phyloP scores from a whole-genome alignment of 768 basidiomycete species.

The Tephrocybe sp. region DNA sequence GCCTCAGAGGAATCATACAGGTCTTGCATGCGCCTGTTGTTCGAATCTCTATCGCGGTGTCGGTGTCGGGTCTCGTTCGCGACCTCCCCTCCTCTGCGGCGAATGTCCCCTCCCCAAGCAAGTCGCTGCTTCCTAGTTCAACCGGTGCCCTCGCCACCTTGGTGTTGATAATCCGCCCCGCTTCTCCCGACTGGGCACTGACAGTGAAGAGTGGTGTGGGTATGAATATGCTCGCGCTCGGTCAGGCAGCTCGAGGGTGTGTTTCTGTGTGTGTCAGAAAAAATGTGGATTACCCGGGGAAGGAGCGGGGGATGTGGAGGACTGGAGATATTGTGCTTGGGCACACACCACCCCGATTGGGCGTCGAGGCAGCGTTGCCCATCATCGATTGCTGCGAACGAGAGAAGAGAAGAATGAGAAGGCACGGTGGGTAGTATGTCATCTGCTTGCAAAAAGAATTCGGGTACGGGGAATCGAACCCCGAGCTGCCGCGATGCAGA shows the following conservation, averaged over 20 bases:
- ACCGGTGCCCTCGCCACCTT: conserved; percentile 23
- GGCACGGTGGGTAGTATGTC: too few species aligned
- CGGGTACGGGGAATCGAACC: conserved; percentile 57
- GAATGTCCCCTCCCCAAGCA: neutral
- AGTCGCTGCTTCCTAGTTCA: conserved; percentile 13
- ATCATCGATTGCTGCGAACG: too few species aligned
- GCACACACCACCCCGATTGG: too few species aligned
- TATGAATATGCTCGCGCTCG: conserved; percentile 43
- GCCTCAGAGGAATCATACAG: conserved; percentile 34
- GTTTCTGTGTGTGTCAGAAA: conserved; percentile 67
- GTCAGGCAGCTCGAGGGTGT: conserved; percentile 76
- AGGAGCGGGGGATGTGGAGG: conserved; percentile 36
- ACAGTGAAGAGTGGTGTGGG: conserved; percentile 22
- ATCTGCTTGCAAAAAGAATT: too few species aligned
- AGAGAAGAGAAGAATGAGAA: too few species aligned
- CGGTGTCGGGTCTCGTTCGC: conserved; percentile 31
- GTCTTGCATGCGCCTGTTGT: conserved; percentile 42
- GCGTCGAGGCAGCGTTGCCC: too few species aligned
- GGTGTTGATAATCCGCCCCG: too few species aligned
- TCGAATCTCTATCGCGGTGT: conserved; percentile 19
- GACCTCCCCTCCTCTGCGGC: neutral
- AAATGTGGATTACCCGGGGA: conserved; percentile 47
- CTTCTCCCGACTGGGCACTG: conserved; percentile 24
- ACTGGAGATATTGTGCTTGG: too few species aligned
- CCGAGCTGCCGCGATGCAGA: conserved; percentile 48